Evolutionary conservation across 2,329 filamentous ascomycete species (phyloP).

Genomic region (Cephalotrichum gorgonifer): DNA sequence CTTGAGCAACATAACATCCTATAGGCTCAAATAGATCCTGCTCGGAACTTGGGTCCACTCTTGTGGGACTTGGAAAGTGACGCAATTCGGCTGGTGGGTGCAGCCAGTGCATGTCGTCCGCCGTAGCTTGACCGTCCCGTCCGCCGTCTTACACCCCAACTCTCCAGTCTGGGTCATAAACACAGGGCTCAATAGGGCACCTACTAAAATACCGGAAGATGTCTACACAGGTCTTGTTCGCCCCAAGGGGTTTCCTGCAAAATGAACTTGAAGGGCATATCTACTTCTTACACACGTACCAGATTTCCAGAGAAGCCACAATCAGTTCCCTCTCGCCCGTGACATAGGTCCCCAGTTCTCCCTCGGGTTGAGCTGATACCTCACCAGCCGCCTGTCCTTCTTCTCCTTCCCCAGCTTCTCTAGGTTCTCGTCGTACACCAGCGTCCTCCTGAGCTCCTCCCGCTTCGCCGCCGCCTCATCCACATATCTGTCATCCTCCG

Average conservation of each 20-base stretch:
- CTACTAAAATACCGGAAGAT: no score
- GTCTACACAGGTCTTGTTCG: no score
- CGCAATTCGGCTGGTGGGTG: not conserved
- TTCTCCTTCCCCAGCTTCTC: constrained; percentile 64
- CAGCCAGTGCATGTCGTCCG: not conserved
- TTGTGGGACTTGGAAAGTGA: not conserved
- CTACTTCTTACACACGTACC: not conserved
- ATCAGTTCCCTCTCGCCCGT: constrained; percentile 30
- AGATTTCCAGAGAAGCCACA: not conserved
- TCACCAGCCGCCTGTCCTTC: constrained; percentile 58
- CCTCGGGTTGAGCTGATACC: constrained; percentile 83
- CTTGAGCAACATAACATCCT: not conserved
- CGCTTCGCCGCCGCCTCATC: constrained; percentile 12
- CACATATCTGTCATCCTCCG: constrained; percentile 9
- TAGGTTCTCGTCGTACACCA: constrained; percentile 66
- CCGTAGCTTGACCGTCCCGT: no score
- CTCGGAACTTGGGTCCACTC: not conserved
- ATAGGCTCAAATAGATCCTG: no score
- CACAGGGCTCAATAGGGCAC: no score
- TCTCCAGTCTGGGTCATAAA: no score
- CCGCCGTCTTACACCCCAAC: no score
- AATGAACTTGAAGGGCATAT: no score
- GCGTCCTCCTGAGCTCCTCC: constrained; percentile 44
- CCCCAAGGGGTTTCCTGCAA: no score
- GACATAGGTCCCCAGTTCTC: constrained; percentile 90